Evolutionary conservation across 176 grass and related monocot genomes (phyloP), one percentile per base, ranked within the genome.

Genomic region (Puya raimondii): DNA sequence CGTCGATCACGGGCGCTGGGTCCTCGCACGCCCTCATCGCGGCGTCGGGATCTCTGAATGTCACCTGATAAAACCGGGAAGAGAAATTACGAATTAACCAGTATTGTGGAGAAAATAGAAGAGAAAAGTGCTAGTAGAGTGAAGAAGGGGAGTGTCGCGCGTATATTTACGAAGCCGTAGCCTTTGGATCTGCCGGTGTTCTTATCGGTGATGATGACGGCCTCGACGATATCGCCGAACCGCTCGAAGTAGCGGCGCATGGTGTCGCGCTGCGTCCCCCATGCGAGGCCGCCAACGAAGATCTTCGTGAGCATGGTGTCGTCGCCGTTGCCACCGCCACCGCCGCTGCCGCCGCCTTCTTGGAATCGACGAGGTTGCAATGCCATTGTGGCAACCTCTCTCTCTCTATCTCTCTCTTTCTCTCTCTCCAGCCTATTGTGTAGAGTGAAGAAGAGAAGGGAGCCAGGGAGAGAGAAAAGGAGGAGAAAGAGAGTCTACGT

Each of bases 121-220:
- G 48, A 18, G 51, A 53, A 23, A 72, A 9, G 66, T 23, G 61
- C 67, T 33, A 33, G 12, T 47, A 63, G 27, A 47, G 64, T 21
- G 14, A 67, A 63, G 67, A n/a, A 51, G 53, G 13, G 12, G 11
- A 47, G 6, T 2, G 6, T 2, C 0, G 22, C 21, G 63, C 23
- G 20, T 27, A 53, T 23, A 70, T 76, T 10, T 81, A 88, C 86
- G 17, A 88, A 88, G 21, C 86, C 86, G 68, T 88, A 88, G 54
- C 86, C 86, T 63, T 77, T 81, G 50, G 86, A 88, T 61, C 86
- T 81, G 64, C 86, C 81, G 12, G 81, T 88, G 68, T 88, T 83
- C 81, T 84, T 88, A 53, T 88, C 86, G 50, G 78, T 76, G 75
- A 88, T 88, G 65, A 88, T 74, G 57, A 88, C 81, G 64, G 81